A percentile compares a stretch with the other conserved stretches of the same genome.
phyloP scores from a whole-genome alignment of 1,284 basidiomycete genomes.

The Moesziomyces antarcticus region DNA sequence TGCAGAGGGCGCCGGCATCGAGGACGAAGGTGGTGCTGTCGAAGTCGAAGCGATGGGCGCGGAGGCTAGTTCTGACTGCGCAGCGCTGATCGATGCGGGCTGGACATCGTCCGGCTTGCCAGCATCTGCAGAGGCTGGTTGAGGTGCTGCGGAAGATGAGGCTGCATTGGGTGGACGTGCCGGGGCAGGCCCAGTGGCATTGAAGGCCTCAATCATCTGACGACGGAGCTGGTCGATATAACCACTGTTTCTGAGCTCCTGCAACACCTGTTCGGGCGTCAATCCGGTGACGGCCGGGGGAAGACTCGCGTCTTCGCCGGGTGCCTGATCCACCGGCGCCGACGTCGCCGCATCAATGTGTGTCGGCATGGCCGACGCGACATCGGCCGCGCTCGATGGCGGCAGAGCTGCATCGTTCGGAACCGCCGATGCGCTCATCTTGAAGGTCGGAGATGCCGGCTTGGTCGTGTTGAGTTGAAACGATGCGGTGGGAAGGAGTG shows the following conservation, averaged over 20 bases:
- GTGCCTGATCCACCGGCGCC: too few relatives aligned
- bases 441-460: neutral
- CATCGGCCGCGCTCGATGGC: neutral
- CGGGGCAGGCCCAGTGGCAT: neutral
- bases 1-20: neutral
- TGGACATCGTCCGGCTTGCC: neutral
- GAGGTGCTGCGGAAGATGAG: neutral
- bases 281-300: conserved; percentile 8
- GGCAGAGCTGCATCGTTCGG: neutral
- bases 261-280: conserved; percentile 31
- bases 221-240: conserved; percentile 31
- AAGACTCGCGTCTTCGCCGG: too few relatives aligned
- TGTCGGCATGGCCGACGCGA: neutral
- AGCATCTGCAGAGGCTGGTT: neutral
- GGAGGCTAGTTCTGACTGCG: neutral
- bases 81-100: neutral
- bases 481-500: neutral
- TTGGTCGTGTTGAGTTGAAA: neutral
- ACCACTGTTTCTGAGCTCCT: conserved; percentile 37
- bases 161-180: neutral
- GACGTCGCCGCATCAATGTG: neutral
- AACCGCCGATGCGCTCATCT: conserved; percentile 4
- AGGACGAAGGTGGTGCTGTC: too few relatives aligned
- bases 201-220: conserved; percentile 33
- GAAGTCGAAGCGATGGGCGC: neutral